Base-by-base conservation (phyloP, 768 basidiomycete genomes). In the Trametes maxima region DNA sequence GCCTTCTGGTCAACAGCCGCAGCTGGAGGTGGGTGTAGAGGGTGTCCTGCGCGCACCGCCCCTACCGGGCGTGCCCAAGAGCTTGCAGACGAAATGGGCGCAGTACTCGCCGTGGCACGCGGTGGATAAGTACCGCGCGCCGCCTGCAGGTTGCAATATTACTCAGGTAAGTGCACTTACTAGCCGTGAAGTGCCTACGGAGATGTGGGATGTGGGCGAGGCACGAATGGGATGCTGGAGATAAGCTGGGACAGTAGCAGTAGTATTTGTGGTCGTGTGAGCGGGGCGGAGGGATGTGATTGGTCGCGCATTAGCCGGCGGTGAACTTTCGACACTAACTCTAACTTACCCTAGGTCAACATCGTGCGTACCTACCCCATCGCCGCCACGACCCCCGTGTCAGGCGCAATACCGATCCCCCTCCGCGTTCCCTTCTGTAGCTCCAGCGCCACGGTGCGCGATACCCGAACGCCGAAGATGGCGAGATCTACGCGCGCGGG, bases 401-500 rank as follows among this genome's bases (percentile, higher is more conserved):
- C 6, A 16, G 44, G 25, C 35, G 22, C 28, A 14, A 60, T 21
- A 48, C 13, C 54, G 4, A 39, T 25, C 46, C 36, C 28, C 21
- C 22, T 43, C 40, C 8, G 17, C 14, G 40, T 40, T 58, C 25
- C 59, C 19, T 2, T n/a, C 44, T 57, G 44, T 28, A 93, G 91
- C 76, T 95, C 10, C 88, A 93, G 73, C 79, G 92, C 12, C 92
- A 95, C 68, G 92, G 91, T 2, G 85, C 90, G 0, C 84, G 92
- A 35, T 93, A 80, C 66, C 92, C 92, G 0, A 93, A 91, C 0
- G 65, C 69, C 0, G 77, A 78, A 1, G 79, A 62, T 82, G 12
- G 70, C 78, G 1, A 65, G 67, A 11, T 57, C 62, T 28, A 89
- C 89, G 10, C 63, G 72, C 17, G 61, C 68, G 79, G 87, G 0